A percentile compares a stretch with the other conserved stretches of the same genome.
These are phyloP conservation scores for Ganoderma boninense DNA, from an alignment of 1,284 basidiomycete species.

Conservation along the genomic window DNA sequence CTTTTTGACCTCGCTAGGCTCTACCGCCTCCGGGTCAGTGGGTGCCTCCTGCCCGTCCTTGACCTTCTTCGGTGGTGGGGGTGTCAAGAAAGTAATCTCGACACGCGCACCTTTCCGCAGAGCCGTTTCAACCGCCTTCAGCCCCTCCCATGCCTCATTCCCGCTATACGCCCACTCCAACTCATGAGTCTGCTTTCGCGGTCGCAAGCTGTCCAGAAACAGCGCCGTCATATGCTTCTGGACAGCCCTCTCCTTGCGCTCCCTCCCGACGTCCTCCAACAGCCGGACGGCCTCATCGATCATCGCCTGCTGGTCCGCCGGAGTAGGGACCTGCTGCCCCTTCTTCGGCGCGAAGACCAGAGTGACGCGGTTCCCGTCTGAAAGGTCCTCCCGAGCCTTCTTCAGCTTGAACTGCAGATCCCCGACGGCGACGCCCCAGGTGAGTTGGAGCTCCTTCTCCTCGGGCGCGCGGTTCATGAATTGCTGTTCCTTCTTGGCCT, in stretches of 20 bases:
- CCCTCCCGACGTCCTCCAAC: slow-evolving; percentile 57
- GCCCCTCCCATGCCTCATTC: slow-evolving; percentile 21
- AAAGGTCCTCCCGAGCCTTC: slow-evolving; percentile 65
- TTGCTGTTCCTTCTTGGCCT: slow-evolving; percentile 42
- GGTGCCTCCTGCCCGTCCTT: background rate
- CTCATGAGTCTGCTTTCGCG: slow-evolving; percentile 22
- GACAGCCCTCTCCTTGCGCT: slow-evolving; percentile 57
- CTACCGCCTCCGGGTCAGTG: slow-evolving; percentile 14
- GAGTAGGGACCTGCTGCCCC: slow-evolving; percentile 43
- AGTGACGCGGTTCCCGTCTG: slow-evolving; percentile 65
- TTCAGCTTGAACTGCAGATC: slow-evolving; percentile 76
- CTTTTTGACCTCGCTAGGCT: slow-evolving; percentile 26
- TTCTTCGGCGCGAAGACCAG: slow-evolving; percentile 64
- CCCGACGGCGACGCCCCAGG: slow-evolving; percentile 67
- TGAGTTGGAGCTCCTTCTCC: slow-evolving; percentile 78
- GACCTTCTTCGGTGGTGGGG: slow-evolving; percentile 25
- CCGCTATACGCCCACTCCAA: slow-evolving; percentile 26
- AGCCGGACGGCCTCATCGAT: slow-evolving; percentile 50
- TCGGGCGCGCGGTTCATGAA: slow-evolving; percentile 46
- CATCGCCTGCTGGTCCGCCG: slow-evolving; percentile 20
- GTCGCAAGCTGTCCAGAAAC: slow-evolving; percentile 47
- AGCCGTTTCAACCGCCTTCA: slow-evolving; percentile 18
- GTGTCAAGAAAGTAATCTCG: slow-evolving; percentile 24
- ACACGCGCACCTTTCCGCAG: slow-evolving; percentile 26
- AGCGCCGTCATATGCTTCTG: slow-evolving; percentile 49